Percentiles rank a stretch among this genome's conserved stretches.
These are phyloP conservation scores for Aureobasidium sp. DNA, from an alignment of 2,329 filamentous ascomycete genomes.

Conservation along the genomic window DNA sequence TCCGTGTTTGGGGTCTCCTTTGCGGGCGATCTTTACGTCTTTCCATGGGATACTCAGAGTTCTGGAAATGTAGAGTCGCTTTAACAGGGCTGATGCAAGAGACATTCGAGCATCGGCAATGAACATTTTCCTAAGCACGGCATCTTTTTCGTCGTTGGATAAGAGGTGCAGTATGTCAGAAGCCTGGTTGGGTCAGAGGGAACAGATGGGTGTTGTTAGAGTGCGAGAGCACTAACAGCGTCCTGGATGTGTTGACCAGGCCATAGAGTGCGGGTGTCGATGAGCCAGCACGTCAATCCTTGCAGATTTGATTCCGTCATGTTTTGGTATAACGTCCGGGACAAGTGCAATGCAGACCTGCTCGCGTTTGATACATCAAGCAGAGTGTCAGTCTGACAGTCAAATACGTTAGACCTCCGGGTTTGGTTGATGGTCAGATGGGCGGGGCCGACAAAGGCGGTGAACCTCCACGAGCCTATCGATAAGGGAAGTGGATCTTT, in stretches of 20 bases:
- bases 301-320: neutral
- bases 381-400: neutral
- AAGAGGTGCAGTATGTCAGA: constrained; percentile 34
- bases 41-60: constrained; percentile 53
- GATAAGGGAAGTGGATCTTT: neutral
- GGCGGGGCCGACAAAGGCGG: neutral
- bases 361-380: neutral
- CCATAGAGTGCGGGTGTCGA: constrained; percentile 42
- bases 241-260: constrained; percentile 35
- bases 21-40: constrained; percentile 46
- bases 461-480: neutral
- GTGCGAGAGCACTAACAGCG: constrained; percentile 22
- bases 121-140: constrained; percentile 44
- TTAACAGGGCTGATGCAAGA: constrained; percentile 63
- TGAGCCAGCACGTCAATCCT: constrained; percentile 38
- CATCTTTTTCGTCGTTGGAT: constrained; percentile 44
- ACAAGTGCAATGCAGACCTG: too few species aligned
- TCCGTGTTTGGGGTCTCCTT: constrained; percentile 42
- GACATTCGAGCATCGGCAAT: constrained; percentile 61
- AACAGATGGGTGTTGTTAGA: neutral
- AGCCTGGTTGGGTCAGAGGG: constrained; percentile 25
- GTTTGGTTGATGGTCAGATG: neutral
- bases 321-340: neutral
- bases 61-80: constrained; percentile 58
- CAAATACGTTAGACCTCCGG: neutral